Evolutionary conservation across 2,329 filamentous ascomycete species (phyloP).

Genomic region (Fusarium nodosum): DNA sequence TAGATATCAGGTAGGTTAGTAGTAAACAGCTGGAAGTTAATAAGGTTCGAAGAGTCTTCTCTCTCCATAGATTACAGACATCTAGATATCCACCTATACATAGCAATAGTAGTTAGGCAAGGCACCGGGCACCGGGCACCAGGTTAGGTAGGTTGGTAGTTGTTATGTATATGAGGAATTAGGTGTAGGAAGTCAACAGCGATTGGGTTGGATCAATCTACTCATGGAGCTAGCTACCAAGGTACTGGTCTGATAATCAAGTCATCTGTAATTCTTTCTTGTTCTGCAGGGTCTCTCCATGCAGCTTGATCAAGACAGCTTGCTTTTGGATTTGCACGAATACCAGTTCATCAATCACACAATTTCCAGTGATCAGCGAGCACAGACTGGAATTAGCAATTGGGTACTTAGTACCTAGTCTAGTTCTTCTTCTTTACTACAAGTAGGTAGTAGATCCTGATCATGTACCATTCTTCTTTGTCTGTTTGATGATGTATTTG

Average conservation of each 20-base stretch:
- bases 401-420: background rate
- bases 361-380: conserved; percentile 12
- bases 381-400: background rate
- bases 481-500: background rate
- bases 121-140: background rate
- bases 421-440: background rate
- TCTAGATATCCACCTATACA: background rate
- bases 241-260: background rate
- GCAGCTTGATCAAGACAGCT: conserved; percentile 11
- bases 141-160: too few species aligned
- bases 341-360: conserved; percentile 4
- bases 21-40: background rate
- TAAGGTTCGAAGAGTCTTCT: conserved; percentile 5
- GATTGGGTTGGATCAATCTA: conserved; percentile 1
- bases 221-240: background rate
- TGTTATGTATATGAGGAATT: background rate
- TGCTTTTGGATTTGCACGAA: background rate
- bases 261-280: background rate
- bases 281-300: conserved; percentile 29
- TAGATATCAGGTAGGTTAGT: background rate
- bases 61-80: conserved; percentile 4
- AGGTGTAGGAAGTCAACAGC: background rate
- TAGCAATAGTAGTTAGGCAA: too few species aligned
- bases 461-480: background rate
- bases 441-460: background rate